A percentile compares a stretch with the other conserved stretches of the same genome.
phyloP scores from a whole-genome alignment of 352 stramenopile genomes.

The Chrysophaeum taylorii region DNA sequence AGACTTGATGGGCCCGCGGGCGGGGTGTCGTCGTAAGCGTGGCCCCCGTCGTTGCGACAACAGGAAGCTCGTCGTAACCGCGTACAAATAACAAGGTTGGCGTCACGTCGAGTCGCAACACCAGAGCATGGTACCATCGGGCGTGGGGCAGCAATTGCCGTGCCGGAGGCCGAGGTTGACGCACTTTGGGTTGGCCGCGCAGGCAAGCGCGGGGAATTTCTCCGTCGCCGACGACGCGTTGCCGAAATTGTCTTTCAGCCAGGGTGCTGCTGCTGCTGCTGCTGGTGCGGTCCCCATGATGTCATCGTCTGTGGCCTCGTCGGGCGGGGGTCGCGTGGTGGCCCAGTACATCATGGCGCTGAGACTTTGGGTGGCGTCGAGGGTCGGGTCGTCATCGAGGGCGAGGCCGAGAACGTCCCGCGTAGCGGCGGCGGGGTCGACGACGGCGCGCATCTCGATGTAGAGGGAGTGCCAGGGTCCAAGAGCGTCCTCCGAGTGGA shows the following conservation, averaged over 20 bases:
- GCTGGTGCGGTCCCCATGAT: neutral
- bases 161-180: neutral
- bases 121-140: neutral
- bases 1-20: too few species aligned
- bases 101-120: too few species aligned
- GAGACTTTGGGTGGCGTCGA: neutral
- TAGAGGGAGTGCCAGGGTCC: neutral
- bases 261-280: neutral
- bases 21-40: too few species aligned
- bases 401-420: neutral
- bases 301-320: neutral
- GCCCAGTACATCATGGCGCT: conserved; percentile 7
- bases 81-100: too few species aligned
- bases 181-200: neutral
- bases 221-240: neutral
- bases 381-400: neutral
- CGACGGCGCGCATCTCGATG: neutral
- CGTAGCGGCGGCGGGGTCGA: neutral
- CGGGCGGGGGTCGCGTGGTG: neutral
- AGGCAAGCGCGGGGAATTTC: neutral
- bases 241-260: neutral
- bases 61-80: too few species aligned
- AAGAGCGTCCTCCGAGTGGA: neutral
- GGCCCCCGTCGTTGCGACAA: too few species aligned
- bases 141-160: neutral